These are phyloP conservation scores for Micractinium sp. DNA, from an alignment of 139 green algal species.

Conservation along the genomic window DNA sequence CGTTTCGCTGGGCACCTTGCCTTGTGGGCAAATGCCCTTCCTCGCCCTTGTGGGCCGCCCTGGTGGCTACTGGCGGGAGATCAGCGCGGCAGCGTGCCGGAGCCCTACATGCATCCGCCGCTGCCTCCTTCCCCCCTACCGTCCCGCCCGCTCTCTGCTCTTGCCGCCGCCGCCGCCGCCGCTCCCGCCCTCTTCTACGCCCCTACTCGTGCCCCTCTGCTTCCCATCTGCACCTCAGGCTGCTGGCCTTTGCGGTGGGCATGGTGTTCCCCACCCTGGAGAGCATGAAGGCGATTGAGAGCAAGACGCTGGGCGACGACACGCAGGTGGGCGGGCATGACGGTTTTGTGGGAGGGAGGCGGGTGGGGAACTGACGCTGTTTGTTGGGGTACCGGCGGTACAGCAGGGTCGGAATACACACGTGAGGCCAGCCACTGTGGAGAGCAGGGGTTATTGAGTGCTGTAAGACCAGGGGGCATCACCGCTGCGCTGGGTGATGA, in stretches of 20 bases:
- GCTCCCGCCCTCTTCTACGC: neutral
- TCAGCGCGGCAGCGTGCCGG: neutral
- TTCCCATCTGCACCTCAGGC: neutral
- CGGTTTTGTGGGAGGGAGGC: no score
- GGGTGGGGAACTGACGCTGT: neutral
- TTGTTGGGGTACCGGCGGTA: no score
- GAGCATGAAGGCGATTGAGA: constrained; percentile 48
- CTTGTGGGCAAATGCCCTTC: no score
- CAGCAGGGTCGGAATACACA: no score
- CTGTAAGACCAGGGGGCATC: no score
- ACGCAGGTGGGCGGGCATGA: constrained; percentile 22
- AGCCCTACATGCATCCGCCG: neutral
- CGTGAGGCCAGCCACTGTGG: no score
- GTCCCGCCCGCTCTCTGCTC: neutral
- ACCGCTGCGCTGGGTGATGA: no score
- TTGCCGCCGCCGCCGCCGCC: neutral
- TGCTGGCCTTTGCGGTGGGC: constrained; percentile 39
- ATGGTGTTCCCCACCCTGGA: constrained; percentile 43
- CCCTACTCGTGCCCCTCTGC: neutral
- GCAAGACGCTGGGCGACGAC: constrained; percentile 30
- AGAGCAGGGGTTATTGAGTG: no score
- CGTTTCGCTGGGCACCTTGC: no score
- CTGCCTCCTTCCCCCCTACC: no score
- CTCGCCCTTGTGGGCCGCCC: no score
- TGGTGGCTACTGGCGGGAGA: no score